Base-by-base conservation (phyloP, 1,139 yeast genomes). In the Zhuliangozyma blackwelliae region DNA sequence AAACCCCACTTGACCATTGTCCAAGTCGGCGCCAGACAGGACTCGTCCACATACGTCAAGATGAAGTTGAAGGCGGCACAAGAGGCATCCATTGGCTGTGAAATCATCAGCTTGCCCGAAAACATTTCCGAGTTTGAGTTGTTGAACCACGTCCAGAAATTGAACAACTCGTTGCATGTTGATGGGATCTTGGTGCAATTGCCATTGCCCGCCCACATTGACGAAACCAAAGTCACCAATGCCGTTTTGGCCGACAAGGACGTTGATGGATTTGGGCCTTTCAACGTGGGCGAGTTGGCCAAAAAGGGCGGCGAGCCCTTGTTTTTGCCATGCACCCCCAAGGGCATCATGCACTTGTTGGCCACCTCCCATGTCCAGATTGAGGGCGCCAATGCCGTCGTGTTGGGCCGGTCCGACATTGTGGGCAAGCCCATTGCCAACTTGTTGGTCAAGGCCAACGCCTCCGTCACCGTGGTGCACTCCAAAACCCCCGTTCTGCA, bases 291-390 rank as follows among this genome's bases (percentile, higher is more conserved):
- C 39, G 97, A 92, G 63, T 75, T 92, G 49, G 81, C 90, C 53
- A 90, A 90, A 65, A 83, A 83, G 50, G 86, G 87, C 39, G 98
- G 98, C 36, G 61, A 74, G 28, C 98, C 98, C 19, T 60, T 65
- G 43, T 92, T 87, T 61, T 71, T 86, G 50, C 98, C 99, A 27
- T 92, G 98, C 65, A 92, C 99, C 31, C 98, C 99, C 39, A 81
- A 87, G 67, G 99, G 98, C 31, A 82, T 90, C 55, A 79, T 92
- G 69, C 83, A 79, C 50, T 72, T 92, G 50, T 73, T 92, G 51
- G 66, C 78, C 43, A 71, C 76, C 47, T 68, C 86, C 34, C 72
- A 77, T 25, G 83, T 89, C 20, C 59, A 67, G 3, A 59, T 88
- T 36, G 68, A 75, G 29, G 98, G 97, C 45, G 74, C 86, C 48